Evolutionary conservation across 257 asterid genomes (phyloP).

Genomic region (Solanum lignicaule): DNA sequence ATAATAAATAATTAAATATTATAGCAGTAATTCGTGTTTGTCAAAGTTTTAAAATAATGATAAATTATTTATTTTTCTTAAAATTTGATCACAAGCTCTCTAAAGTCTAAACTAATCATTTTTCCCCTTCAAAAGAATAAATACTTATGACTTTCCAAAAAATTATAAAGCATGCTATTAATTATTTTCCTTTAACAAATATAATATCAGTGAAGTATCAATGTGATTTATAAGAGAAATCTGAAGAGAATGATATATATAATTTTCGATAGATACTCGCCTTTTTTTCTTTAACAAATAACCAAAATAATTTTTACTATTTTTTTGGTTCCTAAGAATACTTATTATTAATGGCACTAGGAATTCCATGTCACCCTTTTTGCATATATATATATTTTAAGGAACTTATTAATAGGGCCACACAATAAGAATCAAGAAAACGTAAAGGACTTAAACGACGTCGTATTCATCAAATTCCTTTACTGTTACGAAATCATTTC

Average conservation of each 20-base stretch:
- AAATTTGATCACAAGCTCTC: neutral
- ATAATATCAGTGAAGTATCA: no score
- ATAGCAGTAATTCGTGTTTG: no score
- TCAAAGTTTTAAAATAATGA: no score
- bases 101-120: neutral
- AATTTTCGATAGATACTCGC: accelerated
- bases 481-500: neutral
- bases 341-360: neutral
- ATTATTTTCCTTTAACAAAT: neutral
- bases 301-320: neutral
- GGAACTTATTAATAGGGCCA: neutral
- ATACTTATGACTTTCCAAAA: neutral
- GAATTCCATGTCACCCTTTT: neutral
- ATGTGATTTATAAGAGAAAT: no score
- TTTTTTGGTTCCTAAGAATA: neutral
- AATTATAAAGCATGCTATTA: no score
- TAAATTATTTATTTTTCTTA: neutral
- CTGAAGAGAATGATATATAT: no score
- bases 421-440: neutral
- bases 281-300: neutral
- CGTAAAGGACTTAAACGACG: neutral
- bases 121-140: neutral
- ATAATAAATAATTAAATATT: no score
- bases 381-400: no score
- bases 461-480: neutral